Percentiles rank a stretch among this genome's conserved stretches.
These are phyloP conservation scores for Conticribra weissflogii DNA, from an alignment of 108 stramenopile genomes.

Conservation along the genomic window DNA sequence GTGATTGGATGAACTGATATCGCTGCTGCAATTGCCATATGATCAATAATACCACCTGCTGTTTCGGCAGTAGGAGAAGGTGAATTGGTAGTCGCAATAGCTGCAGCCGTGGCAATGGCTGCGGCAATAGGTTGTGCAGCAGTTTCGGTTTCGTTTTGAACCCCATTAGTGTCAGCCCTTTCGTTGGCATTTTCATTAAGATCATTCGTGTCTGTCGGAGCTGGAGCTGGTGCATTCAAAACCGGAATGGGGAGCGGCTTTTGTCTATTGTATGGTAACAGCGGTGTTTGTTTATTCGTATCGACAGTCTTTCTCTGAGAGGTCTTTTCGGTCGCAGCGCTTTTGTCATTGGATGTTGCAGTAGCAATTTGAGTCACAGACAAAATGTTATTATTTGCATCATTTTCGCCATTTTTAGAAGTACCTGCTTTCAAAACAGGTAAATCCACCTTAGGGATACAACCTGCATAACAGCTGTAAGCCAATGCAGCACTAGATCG, in stretches of 20 bases:
- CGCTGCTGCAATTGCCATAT: constrained; percentile 13
- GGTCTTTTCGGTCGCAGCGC: no score
- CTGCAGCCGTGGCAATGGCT: constrained; percentile 24
- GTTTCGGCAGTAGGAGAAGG: not conserved
- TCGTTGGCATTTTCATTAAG: not conserved
- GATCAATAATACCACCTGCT: not conserved
- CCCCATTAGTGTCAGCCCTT: not conserved
- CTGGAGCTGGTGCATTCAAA: constrained; percentile 7
- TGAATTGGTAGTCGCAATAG: constrained; percentile 29
- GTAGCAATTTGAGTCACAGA: no score
- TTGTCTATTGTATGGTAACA: constrained; percentile 36
- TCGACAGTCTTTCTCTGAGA: no score
- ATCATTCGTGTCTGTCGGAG: constrained; percentile 1
- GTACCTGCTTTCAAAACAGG: not conserved
- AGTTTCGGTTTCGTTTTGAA: not conserved
- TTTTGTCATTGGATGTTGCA: no score
- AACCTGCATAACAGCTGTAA: constrained; percentile 31
- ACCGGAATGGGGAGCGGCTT: constrained; percentile 46
- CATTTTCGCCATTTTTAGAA: not conserved
- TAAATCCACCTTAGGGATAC: constrained; percentile 1
- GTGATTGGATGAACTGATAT: constrained; percentile 2
- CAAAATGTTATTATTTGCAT: no score
- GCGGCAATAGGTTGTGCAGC: no score
- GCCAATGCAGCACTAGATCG: constrained; percentile 43
- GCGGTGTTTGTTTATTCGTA: no score